Base-by-base conservation (phyloP, 179 eudicot species). In the Beta macrorhiza region DNA sequence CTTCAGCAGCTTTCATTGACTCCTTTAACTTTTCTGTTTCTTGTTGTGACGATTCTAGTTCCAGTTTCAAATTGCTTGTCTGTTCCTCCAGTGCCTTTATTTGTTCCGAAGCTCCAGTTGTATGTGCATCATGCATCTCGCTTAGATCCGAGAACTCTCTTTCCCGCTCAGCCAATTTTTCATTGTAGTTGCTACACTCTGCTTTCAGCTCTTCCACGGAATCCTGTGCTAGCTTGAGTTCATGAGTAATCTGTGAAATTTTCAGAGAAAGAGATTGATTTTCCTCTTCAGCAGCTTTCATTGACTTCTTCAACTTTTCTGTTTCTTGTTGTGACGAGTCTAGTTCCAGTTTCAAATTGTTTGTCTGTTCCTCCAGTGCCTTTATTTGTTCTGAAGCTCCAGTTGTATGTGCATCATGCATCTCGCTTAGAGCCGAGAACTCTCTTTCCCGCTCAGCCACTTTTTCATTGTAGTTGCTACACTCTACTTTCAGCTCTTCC, bases 401-500 rank as follows among this genome's bases (percentile, higher is more conserved):
- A 57, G 77, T 53, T 72, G 63, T 71, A 47, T 80, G 81, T 56
- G 47, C 77, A 13, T 69, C 79, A 67, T 84, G 84, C 79, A 52
- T 75, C 80, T 80, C 83, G 29, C 61, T 51, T 29, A 86, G 71
- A 49, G 65, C 62, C 5, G 76, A 71, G 17, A 80, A 78, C 15
- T 82, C 87, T 19, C 68, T 72, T 64, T 79, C 86, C 76, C 70
- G 67, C 75, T 80, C 78, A 42, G 52, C 77, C 80, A 87, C 63
- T 14, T 82, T 83, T 59, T 85, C 89, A 67, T 80, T 86, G 14
- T 82, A 80, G 75, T 22, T 56, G 71, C 15, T 29, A 61, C 72
- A 85, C 81, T 88, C 85, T 47, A 29, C 64, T 16, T 65, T 69
- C 37, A 85, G 88, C 78, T 81, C 85, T 53, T 82, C 79, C 52